Conservation (phyloP, 495 filamentous ascomycete species). For the Beverwykella pulmonaria region DNA sequence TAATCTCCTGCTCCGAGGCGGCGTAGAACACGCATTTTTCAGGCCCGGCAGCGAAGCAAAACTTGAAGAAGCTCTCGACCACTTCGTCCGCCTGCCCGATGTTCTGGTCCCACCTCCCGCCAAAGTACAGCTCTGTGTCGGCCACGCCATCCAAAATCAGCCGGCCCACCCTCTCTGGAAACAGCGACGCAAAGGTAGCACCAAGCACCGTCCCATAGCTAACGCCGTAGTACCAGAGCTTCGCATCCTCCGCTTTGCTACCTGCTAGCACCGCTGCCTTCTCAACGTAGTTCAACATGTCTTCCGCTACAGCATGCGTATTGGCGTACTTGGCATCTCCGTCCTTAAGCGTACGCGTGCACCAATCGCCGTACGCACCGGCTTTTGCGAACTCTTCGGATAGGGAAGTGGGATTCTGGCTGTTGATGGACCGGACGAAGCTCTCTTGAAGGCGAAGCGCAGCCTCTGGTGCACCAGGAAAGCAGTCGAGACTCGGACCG, state of each 20-base stretch:
- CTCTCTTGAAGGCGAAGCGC: constrained; percentile 34
- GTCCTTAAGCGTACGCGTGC: constrained; percentile 28
- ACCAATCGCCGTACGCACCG: constrained; percentile 41
- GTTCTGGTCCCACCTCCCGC: constrained; percentile 32
- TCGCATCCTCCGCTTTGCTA: constrained; percentile 24
- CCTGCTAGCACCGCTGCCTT: constrained; percentile 47
- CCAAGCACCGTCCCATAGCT: constrained; percentile 41
- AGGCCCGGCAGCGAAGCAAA: constrained; percentile 51
- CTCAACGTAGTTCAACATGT: constrained; percentile 56
- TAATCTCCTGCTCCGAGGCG: constrained; percentile 47
- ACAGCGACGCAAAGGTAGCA: constrained; percentile 55
- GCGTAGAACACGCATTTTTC: constrained; percentile 11
- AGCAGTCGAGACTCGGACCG: constrained; percentile 52
- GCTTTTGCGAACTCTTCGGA: constrained; percentile 40
- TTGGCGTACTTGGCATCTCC: constrained; percentile 52
- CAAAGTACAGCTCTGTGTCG: constrained; percentile 44
- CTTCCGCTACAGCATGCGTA: constrained; percentile 52
- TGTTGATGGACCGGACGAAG: constrained; percentile 37
- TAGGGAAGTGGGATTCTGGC: constrained; percentile 37
- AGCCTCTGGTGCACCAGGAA: constrained; percentile 42
- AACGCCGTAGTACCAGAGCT: constrained; percentile 42
- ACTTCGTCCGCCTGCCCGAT: constrained; percentile 47
- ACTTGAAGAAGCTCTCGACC: constrained; percentile 55
- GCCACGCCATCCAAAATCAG: constrained; percentile 58
- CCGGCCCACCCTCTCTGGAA: constrained; percentile 54